Base-by-base conservation (phyloP, 116 monocot genomes). In the Iris pallida region DNA sequence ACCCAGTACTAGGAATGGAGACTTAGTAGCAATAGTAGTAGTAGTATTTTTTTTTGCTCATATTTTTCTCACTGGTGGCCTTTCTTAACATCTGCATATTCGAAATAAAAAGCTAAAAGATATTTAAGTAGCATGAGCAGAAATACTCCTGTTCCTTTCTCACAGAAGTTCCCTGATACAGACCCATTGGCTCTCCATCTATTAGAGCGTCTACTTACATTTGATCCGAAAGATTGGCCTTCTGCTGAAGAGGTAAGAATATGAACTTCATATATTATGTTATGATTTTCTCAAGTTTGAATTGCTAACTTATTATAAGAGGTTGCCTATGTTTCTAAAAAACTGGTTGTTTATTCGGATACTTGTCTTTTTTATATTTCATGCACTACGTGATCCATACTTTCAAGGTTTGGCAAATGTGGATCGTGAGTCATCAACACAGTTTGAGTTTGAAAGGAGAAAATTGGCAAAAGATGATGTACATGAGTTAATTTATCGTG, bases 101-200 rank as follows among this genome's bases (percentile, higher is more conserved):
- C 74, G 91, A 16, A 92, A 92, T 83, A 88, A 92, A 55, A 92
- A 88, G 88, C 91, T 10, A 82, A 75, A 83, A 72, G 91, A 74
- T 92, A 92, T 83, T 75, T 92, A 73, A 76, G 57, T 70, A 80
- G 63, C 53, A 92, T 92, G 91, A 64, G 88, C 42, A 88, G 71
- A 71, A 91, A 92, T 68, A 40, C 67, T 16, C 75, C 69, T 47
- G 64, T 85, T 64, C 74, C 88, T 53, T 83, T 92, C 58, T 44
- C 74, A 15, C 80, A 88, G 18, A 92, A 83, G 64, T 92, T 92
- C 72, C 82, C 77, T 41, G 69, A 79, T 60, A 76, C 82, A 45
- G 79, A 92, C 81, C 88, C 82, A 59, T 63, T 92, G 76, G 88
- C 83, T 54, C 78, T 88, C 16, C 68, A 64, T 47, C 71, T 92